Evolutionary conservation across 2,329 filamentous ascomycete genomes (phyloP).

Genomic region (Fusarium caatingaense): DNA sequence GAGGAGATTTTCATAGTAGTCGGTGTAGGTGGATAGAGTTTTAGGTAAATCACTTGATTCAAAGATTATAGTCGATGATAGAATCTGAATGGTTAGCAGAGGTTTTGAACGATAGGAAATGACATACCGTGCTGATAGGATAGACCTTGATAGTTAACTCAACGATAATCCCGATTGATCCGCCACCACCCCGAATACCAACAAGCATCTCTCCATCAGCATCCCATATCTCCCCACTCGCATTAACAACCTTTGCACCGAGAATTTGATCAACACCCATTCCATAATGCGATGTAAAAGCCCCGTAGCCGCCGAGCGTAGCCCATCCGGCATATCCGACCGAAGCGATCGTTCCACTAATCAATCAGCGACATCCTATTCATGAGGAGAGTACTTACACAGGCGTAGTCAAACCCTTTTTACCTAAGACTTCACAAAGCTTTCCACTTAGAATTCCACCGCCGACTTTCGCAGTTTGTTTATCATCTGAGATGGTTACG

Average conservation of each 20-base stretch:
- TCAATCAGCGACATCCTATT: not conserved
- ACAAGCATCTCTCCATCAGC: conserved; percentile 8
- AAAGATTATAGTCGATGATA: not conserved
- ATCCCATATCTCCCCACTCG: not conserved
- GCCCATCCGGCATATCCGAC: conserved; percentile 33
- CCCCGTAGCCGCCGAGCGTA: conserved; percentile 18
- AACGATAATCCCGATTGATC: conserved; percentile 8
- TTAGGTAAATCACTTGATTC: not conserved
- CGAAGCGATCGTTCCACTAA: not conserved
- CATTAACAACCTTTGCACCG: not conserved
- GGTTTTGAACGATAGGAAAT: accelerated
- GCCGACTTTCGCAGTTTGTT: not conserved
- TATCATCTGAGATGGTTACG: not conserved
- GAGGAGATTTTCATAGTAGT: not conserved
- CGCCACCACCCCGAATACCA: conserved; percentile 19
- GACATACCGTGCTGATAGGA: not conserved
- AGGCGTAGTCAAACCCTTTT: not conserved
- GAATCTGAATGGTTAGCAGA: not conserved
- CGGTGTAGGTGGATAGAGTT: not conserved
- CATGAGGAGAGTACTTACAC: not conserved
- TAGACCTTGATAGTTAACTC: conserved; percentile 10
- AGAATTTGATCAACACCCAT: conserved; percentile 25
- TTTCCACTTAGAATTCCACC: conserved; percentile 1
- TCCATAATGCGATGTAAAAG: not conserved
- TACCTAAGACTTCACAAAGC: not conserved